phyloP scores from a whole-genome alignment of 2,329 filamentous ascomycete species.

The Leptographium wingfieldii region DNA sequence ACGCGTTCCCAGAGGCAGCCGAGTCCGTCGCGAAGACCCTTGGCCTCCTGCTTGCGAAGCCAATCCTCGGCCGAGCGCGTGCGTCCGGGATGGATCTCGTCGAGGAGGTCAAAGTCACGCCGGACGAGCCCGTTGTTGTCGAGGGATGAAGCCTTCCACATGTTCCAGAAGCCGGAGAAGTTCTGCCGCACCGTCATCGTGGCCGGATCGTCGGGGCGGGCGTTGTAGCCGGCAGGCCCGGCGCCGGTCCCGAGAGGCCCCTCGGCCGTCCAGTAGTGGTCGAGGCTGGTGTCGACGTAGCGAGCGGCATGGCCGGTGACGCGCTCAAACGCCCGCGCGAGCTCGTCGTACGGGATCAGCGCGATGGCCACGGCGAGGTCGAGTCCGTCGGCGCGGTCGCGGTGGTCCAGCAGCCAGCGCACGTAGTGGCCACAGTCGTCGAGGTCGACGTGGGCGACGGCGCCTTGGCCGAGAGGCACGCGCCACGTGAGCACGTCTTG shows the following conservation, averaged over 20 bases:
- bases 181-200: slow-evolving; percentile 15
- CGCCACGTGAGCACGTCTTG: slow-evolving; percentile 6
- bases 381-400: slow-evolving; percentile 14
- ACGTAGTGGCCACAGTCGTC: slow-evolving; percentile 19
- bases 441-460: slow-evolving; percentile 18
- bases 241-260: neutral
- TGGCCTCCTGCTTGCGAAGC: slow-evolving; percentile 25
- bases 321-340: slow-evolving; percentile 19
- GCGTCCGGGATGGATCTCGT: slow-evolving; percentile 37
- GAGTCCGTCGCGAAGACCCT: slow-evolving; percentile 8
- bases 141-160: slow-evolving; percentile 16
- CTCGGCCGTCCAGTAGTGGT: neutral
- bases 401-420: slow-evolving; percentile 19
- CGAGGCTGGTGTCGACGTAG: slow-evolving; percentile 13
- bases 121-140: slow-evolving; percentile 27
- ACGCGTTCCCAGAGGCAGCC: neutral
- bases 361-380: slow-evolving; percentile 20
- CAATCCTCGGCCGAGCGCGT: slow-evolving; percentile 36
- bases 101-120: slow-evolving; percentile 35
- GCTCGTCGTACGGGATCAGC: slow-evolving; percentile 16
- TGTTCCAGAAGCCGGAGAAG: slow-evolving; percentile 12
- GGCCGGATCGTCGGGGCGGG: slow-evolving; percentile 2
- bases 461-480: slow-evolving; percentile 15
- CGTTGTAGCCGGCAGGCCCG: slow-evolving; percentile 10
- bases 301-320: slow-evolving; percentile 20